Conservation (phyloP, 78 protist genomes). For the Dictyostelium capitatum region DNA sequence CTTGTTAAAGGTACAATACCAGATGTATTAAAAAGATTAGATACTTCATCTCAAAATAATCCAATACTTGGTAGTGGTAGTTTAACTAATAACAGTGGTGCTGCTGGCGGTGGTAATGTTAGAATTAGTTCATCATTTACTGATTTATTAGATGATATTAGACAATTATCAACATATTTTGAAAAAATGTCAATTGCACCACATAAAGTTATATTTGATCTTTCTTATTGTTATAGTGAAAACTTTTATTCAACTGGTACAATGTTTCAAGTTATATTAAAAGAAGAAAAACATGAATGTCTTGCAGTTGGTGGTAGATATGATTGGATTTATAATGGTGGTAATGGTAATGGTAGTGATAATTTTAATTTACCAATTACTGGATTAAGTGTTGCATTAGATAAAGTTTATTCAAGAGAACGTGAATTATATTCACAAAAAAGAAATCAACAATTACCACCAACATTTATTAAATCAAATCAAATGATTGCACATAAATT, state of each 20-base stretch:
- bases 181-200: constrained; percentile 32
- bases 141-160: constrained; percentile 36
- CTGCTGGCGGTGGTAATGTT: not conserved
- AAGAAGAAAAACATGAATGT: constrained; percentile 42
- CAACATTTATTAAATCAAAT: not conserved
- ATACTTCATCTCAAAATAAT: not conserved
- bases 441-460: constrained; percentile 1
- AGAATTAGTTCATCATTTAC: constrained; percentile 40
- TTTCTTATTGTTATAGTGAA: constrained; percentile 45
- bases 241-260: constrained; percentile 26
- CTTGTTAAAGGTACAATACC: constrained; percentile 35
- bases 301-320: constrained; percentile 67
- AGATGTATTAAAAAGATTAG: constrained; percentile 46
- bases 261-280: constrained; percentile 45
- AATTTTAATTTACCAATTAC: constrained; percentile 13
- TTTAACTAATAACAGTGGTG: not conserved
- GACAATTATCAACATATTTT: constrained; percentile 4
- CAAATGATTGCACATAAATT: constrained; percentile 16
- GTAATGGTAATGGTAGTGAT: not conserved
- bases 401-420: constrained; percentile 47
- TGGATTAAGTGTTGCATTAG: constrained; percentile 58
- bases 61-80: not conserved
- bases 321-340: not conserved
- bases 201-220: constrained; percentile 38
- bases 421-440: constrained; percentile 7